Evolutionary conservation across 257 asterid species (phyloP), one percentile per base, ranked within the genome.

Genomic region (Penstemon newberryi): DNA sequence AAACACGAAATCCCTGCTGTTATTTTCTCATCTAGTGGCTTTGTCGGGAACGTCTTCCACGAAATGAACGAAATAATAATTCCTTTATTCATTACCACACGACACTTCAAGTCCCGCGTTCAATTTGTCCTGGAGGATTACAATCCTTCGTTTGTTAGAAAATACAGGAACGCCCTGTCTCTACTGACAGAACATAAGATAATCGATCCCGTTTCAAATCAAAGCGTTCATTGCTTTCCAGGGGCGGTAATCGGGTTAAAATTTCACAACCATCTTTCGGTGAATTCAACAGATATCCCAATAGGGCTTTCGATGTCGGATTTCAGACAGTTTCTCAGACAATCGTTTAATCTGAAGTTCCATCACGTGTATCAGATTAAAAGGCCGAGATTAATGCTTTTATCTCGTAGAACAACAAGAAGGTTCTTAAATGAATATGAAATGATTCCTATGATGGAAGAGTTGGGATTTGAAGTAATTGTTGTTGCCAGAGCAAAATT

Each of bases 11-110:
- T 81, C 40, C 92, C 97, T 1, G 98, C 90, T 13, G 85, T 90
- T 62, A 77, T 92, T 71, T 92, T 92, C 81, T 90, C 98, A 0
- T 66, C 95, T n/a, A 69, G 93, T 44, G 97, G 96, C 13, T 90
- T 88, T 67, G 83, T 82, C 3, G 97, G 98, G 7, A 92, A 92
- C 75, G 69, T 85, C 1, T 92, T 85, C 86, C 98, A 92, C 42
- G 97, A 92, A 63, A 78, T 89, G 67, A 87, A 89, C 39, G 98
- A 92, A 54, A 89, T 89, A 66, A 75, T 92, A 13, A 43, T 89
- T 68, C 97, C 98, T 25, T 82, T 92, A 8, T 92, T 74, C 88
- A 79, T 92, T 56, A 87, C 96, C 13, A 60, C 87, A 52, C 75
- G 71, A 10, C 81, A 69, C 43, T 84, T 92, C 60, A 66, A 83